Base-by-base conservation (phyloP, 2,329 filamentous ascomycete genomes). In the Shiraia bambusicola region DNA sequence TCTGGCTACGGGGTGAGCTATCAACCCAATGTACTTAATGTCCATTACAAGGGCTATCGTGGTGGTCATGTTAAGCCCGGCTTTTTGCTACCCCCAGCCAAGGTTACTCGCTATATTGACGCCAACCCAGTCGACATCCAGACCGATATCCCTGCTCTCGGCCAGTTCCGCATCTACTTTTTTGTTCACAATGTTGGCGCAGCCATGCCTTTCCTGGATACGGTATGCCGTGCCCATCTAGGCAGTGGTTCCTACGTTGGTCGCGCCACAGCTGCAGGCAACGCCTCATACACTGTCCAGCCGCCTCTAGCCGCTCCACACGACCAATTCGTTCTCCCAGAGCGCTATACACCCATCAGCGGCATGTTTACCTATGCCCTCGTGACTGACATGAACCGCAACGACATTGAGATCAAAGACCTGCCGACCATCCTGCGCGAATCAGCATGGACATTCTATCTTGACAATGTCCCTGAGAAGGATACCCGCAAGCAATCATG, bases 101-200 rank as follows among this genome's bases (percentile, higher is more conserved):
- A 81, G 66, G 85, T 84, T 13, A 86, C 84, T 0, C 78, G 87
- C 19, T 89, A 85, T 60, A 79, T 89, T 37, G 87, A 91, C 66
- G 83, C 86, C 3, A 91, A 90, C 56, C 86, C 86, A 0, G 81
- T 91, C 29, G 83, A 90, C 54, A 72, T 90, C 19, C 85, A 91
- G 61, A 79, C 88, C 5, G 87, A 90, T 58, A 87, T 90, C 31
- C 87, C 87, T 1, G 79, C 88, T 67, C 72, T 90, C 5, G 83
- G 86, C 17, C 87, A 91, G 59, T 91, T 90, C 72, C 79, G 84
- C 34, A 78, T 89, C 32, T 89, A 87, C 64, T 76, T 90, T 46
- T 78, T 91, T 46, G 78, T 82, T 47, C 81, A 79, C 58, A 76
- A 87, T 55, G 73, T 88, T 2, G 72, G 76, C 40, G 65, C 74